These are phyloP conservation scores for Colletotrichum tamarilloi DNA, from an alignment of 2,329 filamentous ascomycete species.

Conservation along the genomic window DNA sequence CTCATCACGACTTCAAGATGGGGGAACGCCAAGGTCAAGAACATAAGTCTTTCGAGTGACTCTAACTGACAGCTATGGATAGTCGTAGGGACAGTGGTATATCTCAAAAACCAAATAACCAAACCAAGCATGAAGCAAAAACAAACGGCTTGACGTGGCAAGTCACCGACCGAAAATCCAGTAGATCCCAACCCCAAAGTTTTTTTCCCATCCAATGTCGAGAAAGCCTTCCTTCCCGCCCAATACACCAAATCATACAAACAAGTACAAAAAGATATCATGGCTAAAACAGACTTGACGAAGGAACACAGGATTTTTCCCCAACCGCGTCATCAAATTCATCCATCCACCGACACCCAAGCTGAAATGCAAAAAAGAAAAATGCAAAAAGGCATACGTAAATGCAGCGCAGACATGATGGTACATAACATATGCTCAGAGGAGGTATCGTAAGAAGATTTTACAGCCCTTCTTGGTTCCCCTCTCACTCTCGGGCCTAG, in stretches of 20 bases:
- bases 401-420: not conserved
- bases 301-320: not conserved
- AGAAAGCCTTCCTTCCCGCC: not conserved
- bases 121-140: not conserved
- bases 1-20: not conserved
- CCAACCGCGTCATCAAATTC: not conserved
- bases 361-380: no score
- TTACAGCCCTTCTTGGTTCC: not conserved
- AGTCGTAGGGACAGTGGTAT: constrained; percentile 3
- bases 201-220: not conserved
- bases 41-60: not conserved
- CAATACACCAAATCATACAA: not conserved
- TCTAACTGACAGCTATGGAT: not conserved
- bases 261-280: not conserved
- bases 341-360: not conserved
- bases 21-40: not conserved
- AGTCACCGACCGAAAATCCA: not conserved
- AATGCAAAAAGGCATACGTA: no score
- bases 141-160: not conserved
- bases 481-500: not conserved
- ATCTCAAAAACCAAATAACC: not conserved
- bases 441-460: not conserved
- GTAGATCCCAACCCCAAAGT: not conserved
- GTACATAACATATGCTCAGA: not conserved
- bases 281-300: no score